phyloP scores from a whole-genome alignment of 192 early-diverging fungal species.

The Diversispora epigaea region DNA sequence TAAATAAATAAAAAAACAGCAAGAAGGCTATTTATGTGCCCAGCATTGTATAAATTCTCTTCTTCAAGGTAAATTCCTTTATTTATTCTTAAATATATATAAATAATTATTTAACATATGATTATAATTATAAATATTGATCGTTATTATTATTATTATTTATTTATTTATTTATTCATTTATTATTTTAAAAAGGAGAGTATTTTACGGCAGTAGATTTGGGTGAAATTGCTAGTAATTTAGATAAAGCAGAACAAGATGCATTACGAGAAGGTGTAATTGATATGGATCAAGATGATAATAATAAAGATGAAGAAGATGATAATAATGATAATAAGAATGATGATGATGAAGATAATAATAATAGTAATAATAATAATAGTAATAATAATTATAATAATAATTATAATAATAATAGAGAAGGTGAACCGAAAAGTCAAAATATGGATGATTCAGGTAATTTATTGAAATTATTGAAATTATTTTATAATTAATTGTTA shows the following conservation, averaged over 20 bases:
- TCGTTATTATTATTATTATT: background rate
- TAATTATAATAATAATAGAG: no score
- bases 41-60: constrained; percentile 82
- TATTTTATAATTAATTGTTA: background rate
- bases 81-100: background rate
- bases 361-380: no score
- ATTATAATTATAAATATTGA: no score
- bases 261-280: constrained; percentile 39
- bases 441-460: constrained; percentile 55
- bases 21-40: constrained; percentile 80
- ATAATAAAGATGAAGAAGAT: no score
- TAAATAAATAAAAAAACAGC: constrained; percentile 36
- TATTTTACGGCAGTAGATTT: constrained; percentile 80
- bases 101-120: background rate
- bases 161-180: background rate
- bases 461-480: background rate
- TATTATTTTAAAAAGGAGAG: constrained; percentile 46
- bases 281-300: background rate
- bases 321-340: no score
- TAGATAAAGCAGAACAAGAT: constrained; percentile 62
- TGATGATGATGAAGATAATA: no score
- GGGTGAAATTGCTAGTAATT: constrained; percentile 62
- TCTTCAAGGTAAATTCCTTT: constrained; percentile 46
- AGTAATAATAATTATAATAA: no score
- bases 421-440: constrained; percentile 36